phyloP scores from a whole-genome alignment of 1,284 basidiomycete species.

The Cerrena zonata region DNA sequence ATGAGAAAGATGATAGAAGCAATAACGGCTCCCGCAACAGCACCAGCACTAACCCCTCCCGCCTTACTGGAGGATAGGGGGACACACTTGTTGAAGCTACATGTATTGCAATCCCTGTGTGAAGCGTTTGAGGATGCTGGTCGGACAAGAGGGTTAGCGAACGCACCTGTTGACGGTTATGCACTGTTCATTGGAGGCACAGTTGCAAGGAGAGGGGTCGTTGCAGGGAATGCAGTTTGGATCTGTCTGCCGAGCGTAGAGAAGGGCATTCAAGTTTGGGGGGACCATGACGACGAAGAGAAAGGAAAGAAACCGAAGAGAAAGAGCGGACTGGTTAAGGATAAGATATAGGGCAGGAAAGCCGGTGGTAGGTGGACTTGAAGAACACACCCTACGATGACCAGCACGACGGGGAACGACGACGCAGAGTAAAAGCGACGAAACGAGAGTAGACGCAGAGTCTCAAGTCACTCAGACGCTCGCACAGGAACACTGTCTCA shows the following conservation, averaged over 20 bases:
- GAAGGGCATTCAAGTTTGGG: conserved; percentile 28
- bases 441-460: too few species aligned
- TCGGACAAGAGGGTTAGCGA: neutral
- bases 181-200: conserved; percentile 49
- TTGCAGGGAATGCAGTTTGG: conserved; percentile 28
- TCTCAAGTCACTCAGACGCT: too few species aligned
- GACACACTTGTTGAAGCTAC: conserved; percentile 47
- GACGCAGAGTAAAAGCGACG: conserved; percentile 21
- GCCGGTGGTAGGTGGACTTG: conserved; percentile 4
- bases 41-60: conserved; percentile 55
- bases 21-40: conserved; percentile 68
- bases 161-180: conserved; percentile 54
- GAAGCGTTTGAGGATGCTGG: neutral
- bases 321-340: conserved; percentile 31
- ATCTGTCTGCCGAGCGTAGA: conserved; percentile 34
- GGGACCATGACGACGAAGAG: conserved; percentile 42
- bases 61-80: conserved; percentile 22
- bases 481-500: too few species aligned
- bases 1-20: conserved; percentile 57
- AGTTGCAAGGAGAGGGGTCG: conserved; percentile 46
- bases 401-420: conserved; percentile 29
- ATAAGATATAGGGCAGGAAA: conserved; percentile 13
- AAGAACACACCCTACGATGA: conserved; percentile 24
- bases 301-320: conserved; percentile 17
- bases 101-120: conserved; percentile 53